A percentile compares a stretch with the other conserved stretches of the same genome.
Conservation (phyloP, 768 basidiomycete species). For the Xanthoconium stramineum region DNA sequence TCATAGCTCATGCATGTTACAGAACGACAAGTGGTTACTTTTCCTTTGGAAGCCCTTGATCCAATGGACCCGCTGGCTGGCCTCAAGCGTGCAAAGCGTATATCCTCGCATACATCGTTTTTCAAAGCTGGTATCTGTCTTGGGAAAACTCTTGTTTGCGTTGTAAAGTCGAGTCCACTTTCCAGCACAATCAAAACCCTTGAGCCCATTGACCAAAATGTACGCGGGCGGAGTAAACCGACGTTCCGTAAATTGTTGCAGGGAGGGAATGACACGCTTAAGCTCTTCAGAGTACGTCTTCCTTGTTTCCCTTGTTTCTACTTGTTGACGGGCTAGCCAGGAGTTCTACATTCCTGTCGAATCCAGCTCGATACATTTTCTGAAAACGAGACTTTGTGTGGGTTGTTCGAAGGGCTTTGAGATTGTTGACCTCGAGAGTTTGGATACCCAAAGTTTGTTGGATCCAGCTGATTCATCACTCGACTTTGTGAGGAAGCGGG, state of each 20-base stretch:
- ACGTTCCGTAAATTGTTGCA: constrained; percentile 95
- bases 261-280: constrained; percentile 91
- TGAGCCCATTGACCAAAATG: constrained; percentile 90
- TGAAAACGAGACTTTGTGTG: constrained; percentile 96
- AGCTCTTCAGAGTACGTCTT: constrained; percentile 74
- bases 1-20: constrained; percentile 5
- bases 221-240: constrained; percentile 75
- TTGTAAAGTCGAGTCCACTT: constrained; percentile 92
- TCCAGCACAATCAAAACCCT: constrained; percentile 97
- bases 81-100: constrained; percentile 89
- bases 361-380: constrained; percentile 93
- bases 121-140: constrained; percentile 96
- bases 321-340: constrained; percentile 36
- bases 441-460: constrained; percentile 94
- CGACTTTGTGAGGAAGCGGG: constrained; percentile 89
- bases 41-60: constrained; percentile 90
- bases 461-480: constrained; percentile 90
- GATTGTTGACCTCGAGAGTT: constrained; percentile 94
- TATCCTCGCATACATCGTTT: constrained; percentile 94
- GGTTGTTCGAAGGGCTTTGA: constrained; percentile 98
- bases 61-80: constrained; percentile 87
- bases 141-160: constrained; percentile 88
- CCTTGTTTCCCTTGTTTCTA: background rate
- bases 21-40: constrained; percentile 96
- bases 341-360: constrained; percentile 99